phyloP scores from a whole-genome alignment of 768 basidiomycete species.

The Auriscalpium microsporum region DNA sequence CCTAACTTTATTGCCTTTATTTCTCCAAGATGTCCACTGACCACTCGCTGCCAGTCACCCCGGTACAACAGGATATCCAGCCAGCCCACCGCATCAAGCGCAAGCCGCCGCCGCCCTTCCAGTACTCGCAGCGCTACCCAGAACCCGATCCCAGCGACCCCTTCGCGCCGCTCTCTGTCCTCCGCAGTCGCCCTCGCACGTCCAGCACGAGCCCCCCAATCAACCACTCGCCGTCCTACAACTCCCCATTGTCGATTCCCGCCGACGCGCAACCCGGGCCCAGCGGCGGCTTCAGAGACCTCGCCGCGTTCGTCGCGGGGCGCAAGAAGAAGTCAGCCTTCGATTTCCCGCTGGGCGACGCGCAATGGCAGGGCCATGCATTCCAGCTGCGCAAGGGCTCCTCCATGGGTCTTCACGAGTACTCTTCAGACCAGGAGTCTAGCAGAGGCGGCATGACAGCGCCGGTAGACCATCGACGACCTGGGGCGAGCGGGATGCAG shows the following conservation, averaged over 20 bases:
- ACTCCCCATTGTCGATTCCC: not conserved
- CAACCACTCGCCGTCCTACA: not conserved
- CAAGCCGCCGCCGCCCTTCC: slow-evolving; percentile 49
- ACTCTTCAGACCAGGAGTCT: not conserved
- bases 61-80: not conserved
- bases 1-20: not conserved
- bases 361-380: slow-evolving; percentile 1
- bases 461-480: not conserved
- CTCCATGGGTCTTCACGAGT: slow-evolving; percentile 6
- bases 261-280: not conserved
- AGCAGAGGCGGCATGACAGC: not conserved
- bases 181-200: slow-evolving; percentile 40
- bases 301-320: slow-evolving; percentile 3
- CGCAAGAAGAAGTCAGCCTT: slow-evolving; percentile 1
- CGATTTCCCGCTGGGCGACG: slow-evolving; percentile 2
- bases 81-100: slow-evolving; percentile 30
- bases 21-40: not conserved
- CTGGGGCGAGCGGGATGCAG: slow-evolving; percentile 1
- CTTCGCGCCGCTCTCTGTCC: slow-evolving; percentile 58
- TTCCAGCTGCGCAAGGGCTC: slow-evolving; percentile 9
- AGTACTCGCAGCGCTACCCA: slow-evolving; percentile 49
- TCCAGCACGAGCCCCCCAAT: slow-evolving; percentile 1
- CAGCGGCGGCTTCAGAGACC: not conserved
- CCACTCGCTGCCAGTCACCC: not conserved
- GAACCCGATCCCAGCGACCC: slow-evolving; percentile 61